These are phyloP conservation scores for Micractinium conductrix DNA, from an alignment of 139 green algal genomes.

Conservation along the genomic window DNA sequence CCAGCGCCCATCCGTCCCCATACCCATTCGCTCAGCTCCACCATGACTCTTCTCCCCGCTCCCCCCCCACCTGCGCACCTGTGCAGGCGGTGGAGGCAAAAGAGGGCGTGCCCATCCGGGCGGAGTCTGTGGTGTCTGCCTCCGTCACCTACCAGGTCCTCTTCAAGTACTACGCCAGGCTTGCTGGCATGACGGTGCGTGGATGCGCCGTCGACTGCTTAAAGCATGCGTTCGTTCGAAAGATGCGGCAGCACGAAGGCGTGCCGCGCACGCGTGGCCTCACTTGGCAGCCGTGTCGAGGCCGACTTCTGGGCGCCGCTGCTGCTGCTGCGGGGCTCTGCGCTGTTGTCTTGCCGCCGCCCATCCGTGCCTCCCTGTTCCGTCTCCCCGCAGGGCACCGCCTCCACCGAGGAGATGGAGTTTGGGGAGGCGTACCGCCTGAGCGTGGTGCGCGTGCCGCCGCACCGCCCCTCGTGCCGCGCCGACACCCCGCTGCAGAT, in stretches of 20 bases:
- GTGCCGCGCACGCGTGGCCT: too few species aligned
- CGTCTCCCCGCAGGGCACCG: constrained; percentile 51
- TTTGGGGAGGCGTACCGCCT: constrained; percentile 69
- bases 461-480: constrained; percentile 72
- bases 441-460: constrained; percentile 80
- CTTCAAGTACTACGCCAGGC: constrained; percentile 72
- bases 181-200: constrained; percentile 80
- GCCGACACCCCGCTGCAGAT: constrained; percentile 67
- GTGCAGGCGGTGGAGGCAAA: constrained; percentile 80
- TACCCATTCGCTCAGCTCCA: too few species aligned
- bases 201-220: not conserved
- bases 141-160: constrained; percentile 77
- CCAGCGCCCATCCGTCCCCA: too few species aligned
- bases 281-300: not conserved
- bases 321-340: too few species aligned
- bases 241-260: too few species aligned
- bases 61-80: not conserved
- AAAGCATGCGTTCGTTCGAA: too few species aligned
- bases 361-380: too few species aligned
- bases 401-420: constrained; percentile 55
- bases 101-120: constrained; percentile 55
- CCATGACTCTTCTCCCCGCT: too few species aligned
- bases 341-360: not conserved
- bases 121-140: constrained; percentile 35
- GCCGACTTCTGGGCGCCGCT: not conserved